Base-by-base conservation (phyloP, 768 basidiomycete species). In the Lenzites betulinus region DNA sequence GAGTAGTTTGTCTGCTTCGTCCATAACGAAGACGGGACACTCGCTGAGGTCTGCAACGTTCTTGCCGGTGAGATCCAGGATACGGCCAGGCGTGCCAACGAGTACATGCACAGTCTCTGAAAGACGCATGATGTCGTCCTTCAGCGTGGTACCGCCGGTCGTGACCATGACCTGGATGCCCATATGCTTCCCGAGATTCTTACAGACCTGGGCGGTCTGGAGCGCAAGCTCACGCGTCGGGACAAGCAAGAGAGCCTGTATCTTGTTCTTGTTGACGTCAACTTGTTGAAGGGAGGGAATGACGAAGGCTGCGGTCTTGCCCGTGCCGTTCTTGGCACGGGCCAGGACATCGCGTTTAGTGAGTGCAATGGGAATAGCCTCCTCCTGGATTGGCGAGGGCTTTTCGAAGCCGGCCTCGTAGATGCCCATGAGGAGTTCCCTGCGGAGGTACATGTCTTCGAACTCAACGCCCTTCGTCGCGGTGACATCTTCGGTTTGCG, bases 371-470 rank as follows among this genome's bases (percentile, higher is more conserved):
- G 96, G 96, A 69, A 98, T 98, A 54, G 96, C 92, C 79, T 97
- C 93, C 84, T 99, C 96, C 81, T 99, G 96, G 76, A 99, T 98
- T 63, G 96, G 96, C 25, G 93, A 96, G 43, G 96, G 96, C 67
- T 83, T 88, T 77, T 98, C 96, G 73, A 95, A 96, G 58, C 96
- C 96, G 66, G 95, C 97, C 78, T 98, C 95, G 69, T 95, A 99
- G 74, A 98, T 97, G 70, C 96, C 96, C 96, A 99, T 98, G 74
- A 99, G 86, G 62, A 99, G 87, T 77, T 98, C 96, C 66, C 96
- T 86, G 57, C 90, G 86, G 71, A 96, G 83, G 75, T 78, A 85
- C 87, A 95, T 92, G 72, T 95, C 93, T 78, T 99, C 97, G 65
- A 97, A 99, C 72, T 98, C 95, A 68, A 87, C 81, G 62, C 96